phyloP scores from a whole-genome alignment of 768 basidiomycete genomes.

The Lyophyllum shimeji region DNA sequence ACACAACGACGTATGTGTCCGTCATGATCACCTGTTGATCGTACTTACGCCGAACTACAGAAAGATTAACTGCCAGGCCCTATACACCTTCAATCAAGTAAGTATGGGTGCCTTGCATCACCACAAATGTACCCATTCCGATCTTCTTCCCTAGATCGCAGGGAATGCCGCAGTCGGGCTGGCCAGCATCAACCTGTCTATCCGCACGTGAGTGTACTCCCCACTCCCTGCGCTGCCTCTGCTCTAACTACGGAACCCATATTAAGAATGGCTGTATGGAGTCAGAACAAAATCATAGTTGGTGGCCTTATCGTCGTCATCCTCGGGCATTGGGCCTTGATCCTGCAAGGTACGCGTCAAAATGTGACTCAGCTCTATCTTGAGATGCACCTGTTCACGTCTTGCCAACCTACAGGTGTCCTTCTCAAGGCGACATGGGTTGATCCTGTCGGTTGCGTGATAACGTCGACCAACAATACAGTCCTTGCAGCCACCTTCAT shows the following conservation, averaged over 20 bases:
- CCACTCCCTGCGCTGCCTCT: background rate
- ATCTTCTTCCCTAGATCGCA: slow-evolving; percentile 12
- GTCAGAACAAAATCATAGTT: slow-evolving; percentile 53
- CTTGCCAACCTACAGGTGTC: slow-evolving; percentile 39
- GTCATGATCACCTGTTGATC: background rate
- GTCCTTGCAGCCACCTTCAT: slow-evolving; percentile 71
- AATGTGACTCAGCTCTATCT: background rate
- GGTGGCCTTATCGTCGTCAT: slow-evolving; percentile 51
- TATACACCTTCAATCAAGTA: slow-evolving; percentile 67
- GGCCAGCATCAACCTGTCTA: slow-evolving; percentile 60
- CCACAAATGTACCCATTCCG: background rate
- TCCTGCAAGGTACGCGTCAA: slow-evolving; percentile 55
- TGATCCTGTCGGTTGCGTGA: slow-evolving; percentile 46
- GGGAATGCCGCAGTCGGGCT: slow-evolving; percentile 52
- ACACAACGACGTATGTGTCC: slow-evolving; percentile 39
- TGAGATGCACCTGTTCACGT: background rate
- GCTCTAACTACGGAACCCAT: background rate
- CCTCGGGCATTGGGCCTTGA: slow-evolving; percentile 69
- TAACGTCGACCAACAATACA: slow-evolving; percentile 59
- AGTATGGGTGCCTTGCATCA: slow-evolving; percentile 5
- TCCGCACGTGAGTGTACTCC: slow-evolving; percentile 47
- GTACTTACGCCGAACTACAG: slow-evolving; percentile 21
- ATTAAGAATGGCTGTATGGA: slow-evolving; percentile 60
- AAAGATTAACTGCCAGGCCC: slow-evolving; percentile 56
- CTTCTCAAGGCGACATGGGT: slow-evolving; percentile 59